A percentile compares a stretch with the other conserved stretches of the same genome.
These are phyloP conservation scores for Penicillium pancosmium DNA, from an alignment of 495 filamentous ascomycete genomes.

Conservation along the genomic window DNA sequence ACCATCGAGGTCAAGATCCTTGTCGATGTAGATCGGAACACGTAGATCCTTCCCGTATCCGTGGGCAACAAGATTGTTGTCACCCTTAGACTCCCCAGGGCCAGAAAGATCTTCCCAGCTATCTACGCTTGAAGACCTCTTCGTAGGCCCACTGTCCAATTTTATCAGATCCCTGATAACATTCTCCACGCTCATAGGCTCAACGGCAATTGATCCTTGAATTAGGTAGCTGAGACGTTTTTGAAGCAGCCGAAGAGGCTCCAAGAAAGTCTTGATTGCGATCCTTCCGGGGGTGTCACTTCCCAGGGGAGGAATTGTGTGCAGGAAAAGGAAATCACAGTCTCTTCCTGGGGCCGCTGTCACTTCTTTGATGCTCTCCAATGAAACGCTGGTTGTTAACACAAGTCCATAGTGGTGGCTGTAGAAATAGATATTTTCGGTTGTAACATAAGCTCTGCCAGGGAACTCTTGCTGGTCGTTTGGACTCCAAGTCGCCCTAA, in stretches of 20 bases:
- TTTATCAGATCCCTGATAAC: constrained; percentile 65
- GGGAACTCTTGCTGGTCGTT: constrained; percentile 81
- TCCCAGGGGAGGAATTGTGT: constrained; percentile 66
- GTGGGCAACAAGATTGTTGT: constrained; percentile 20
- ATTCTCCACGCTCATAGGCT: constrained; percentile 63
- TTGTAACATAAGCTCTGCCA: constrained; percentile 86
- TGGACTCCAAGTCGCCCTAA: constrained; percentile 73
- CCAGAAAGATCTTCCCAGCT: constrained; percentile 89
- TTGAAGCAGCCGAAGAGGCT: constrained; percentile 81
- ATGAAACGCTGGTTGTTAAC: constrained; percentile 70
- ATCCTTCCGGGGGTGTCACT: constrained; percentile 69
- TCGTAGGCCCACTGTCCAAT: constrained; percentile 66
- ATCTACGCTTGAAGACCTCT: constrained; percentile 72
- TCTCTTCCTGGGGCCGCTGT: constrained; percentile 87
- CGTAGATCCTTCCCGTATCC: constrained; percentile 57
- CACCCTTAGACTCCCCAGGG: constrained; percentile 45
- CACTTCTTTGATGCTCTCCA: constrained; percentile 81
- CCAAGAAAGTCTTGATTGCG: constrained; percentile 89
- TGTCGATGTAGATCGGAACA: constrained; percentile 63
- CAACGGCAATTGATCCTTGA: constrained; percentile 68
- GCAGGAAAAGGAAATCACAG: constrained; percentile 91
- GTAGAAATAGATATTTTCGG: constrained; percentile 89
- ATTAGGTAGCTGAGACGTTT: constrained; percentile 81
- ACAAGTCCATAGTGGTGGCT: constrained; percentile 93
- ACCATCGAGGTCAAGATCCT: constrained; percentile 55